Conservation (phyloP, 2,329 filamentous ascomycete genomes). For the Fusarium hostae region DNA sequence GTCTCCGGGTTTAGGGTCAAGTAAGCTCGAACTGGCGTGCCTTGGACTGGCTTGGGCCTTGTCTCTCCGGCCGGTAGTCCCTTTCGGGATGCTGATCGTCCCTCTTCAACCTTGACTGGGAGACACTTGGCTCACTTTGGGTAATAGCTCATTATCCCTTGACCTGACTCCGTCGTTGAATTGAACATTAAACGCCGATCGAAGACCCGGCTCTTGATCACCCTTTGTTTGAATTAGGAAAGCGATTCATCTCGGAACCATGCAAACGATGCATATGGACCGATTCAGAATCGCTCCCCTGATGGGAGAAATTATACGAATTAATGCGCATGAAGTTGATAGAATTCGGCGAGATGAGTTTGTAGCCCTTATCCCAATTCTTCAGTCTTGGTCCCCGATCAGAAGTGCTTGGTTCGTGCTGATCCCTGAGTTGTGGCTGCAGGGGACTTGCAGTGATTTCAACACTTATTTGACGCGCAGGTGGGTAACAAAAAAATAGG, state of each 20-base stretch:
- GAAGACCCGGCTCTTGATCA: slow-evolving; percentile 46
- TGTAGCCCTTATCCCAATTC: slow-evolving; percentile 5
- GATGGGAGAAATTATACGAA: slow-evolving; percentile 34
- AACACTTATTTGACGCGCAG: neutral
- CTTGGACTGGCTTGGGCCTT: slow-evolving; percentile 37
- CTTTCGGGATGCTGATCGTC: slow-evolving; percentile 44
- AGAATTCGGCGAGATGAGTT: slow-evolving; percentile 32
- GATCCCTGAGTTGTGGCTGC: slow-evolving; percentile 2
- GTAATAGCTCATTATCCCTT: slow-evolving; percentile 33
- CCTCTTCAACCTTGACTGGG: slow-evolving; percentile 36
- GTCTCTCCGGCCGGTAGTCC: slow-evolving; percentile 45
- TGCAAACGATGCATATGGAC: slow-evolving; percentile 35
- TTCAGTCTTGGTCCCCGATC: slow-evolving; percentile 24
- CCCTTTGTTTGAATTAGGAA: slow-evolving; percentile 35
- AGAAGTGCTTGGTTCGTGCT: slow-evolving; percentile 10
- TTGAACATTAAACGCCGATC: slow-evolving; percentile 46
- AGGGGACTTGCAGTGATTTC: neutral
- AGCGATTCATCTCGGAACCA: slow-evolving; percentile 42
- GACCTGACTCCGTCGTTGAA: slow-evolving; percentile 33
- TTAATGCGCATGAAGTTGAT: slow-evolving; percentile 37
- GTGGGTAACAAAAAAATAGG: too few relatives aligned
- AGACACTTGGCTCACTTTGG: slow-evolving; percentile 43
- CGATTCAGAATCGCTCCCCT: slow-evolving; percentile 27
- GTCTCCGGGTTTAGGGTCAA: slow-evolving; percentile 43
- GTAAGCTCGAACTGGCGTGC: slow-evolving; percentile 36